Evolutionary conservation across 257 asterid genomes (phyloP).

Genomic region (Solanum lycopersicoides): DNA sequence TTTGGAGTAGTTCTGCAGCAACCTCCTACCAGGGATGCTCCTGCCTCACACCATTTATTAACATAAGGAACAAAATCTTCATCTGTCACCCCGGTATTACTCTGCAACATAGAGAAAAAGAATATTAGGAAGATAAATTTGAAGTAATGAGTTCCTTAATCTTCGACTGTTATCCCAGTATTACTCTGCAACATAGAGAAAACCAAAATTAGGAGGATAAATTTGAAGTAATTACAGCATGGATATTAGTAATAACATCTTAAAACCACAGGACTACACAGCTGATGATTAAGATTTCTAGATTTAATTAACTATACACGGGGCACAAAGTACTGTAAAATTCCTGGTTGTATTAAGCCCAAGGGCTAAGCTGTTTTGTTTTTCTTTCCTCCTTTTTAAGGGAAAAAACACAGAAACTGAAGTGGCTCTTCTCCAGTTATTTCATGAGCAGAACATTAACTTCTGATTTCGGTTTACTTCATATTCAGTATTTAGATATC

Average conservation of each 20-base stretch:
- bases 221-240: not conserved
- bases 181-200: conserved; percentile 43
- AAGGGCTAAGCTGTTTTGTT: not conserved
- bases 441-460: not conserved
- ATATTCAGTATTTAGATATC: not conserved
- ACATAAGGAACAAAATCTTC: conserved; percentile 64
- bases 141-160: conserved; percentile 1
- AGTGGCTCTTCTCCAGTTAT: not conserved
- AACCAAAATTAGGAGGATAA: not conserved
- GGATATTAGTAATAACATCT: not conserved
- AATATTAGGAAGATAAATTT: not conserved
- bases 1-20: conserved; percentile 87
- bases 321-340: not conserved
- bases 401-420: not conserved
- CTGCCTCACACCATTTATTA: conserved; percentile 73
- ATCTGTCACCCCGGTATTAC: conserved; percentile 67
- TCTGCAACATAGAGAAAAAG: conserved; percentile 32
- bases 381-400: not conserved
- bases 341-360: not conserved
- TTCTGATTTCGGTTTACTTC: not conserved
- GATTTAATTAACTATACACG: not conserved
- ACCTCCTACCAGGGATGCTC: conserved; percentile 87
- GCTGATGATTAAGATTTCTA: not conserved
- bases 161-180: conserved; percentile 65
- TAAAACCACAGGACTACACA: not conserved